Evolutionary conservation across 345 rosid genomes (phyloP).

Genomic region (Camelina neglecta): DNA sequence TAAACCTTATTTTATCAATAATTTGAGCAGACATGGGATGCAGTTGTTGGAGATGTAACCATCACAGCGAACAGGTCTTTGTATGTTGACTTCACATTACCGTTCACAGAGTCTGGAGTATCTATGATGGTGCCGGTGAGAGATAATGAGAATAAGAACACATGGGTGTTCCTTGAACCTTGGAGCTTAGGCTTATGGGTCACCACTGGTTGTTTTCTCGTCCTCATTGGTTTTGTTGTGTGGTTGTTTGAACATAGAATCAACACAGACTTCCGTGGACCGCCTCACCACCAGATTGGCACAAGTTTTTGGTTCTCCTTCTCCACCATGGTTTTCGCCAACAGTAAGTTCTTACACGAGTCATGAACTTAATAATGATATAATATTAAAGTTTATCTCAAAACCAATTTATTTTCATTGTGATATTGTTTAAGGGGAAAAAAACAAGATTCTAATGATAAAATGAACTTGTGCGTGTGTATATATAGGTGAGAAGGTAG

Average conservation of each 20-base stretch:
- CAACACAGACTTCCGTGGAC: conserved; percentile 62
- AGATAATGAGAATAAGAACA: conserved; percentile 46
- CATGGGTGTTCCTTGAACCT: conserved; percentile 74
- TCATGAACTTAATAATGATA: conserved; percentile 18
- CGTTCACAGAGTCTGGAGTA: conserved; percentile 72
- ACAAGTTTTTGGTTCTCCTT: conserved; percentile 45
- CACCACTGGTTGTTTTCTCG: conserved; percentile 53
- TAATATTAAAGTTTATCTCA: too few relatives aligned
- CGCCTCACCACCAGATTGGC: conserved; percentile 41
- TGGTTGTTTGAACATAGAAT: conserved; percentile 76
- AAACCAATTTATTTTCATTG: too few relatives aligned
- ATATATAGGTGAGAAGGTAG: conserved; percentile 43
- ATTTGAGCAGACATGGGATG: conserved; percentile 51
- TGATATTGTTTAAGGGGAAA: not conserved
- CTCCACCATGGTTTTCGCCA: conserved; percentile 43
- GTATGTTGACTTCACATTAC: conserved; percentile 67
- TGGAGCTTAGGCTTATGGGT: conserved; percentile 72
- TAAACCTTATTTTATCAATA: not conserved
- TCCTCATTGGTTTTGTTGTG: conserved; percentile 60
- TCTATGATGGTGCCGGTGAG: conserved; percentile 66
- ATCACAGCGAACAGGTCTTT: conserved; percentile 55
- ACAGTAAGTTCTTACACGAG: conserved; percentile 30
- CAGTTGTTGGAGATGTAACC: conserved; percentile 71
- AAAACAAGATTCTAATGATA: conserved; percentile 11
- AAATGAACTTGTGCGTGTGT: not conserved